These are phyloP conservation scores for Neospora caninum DNA, from an alignment of 169 alveolate species.

Conservation along the genomic window DNA sequence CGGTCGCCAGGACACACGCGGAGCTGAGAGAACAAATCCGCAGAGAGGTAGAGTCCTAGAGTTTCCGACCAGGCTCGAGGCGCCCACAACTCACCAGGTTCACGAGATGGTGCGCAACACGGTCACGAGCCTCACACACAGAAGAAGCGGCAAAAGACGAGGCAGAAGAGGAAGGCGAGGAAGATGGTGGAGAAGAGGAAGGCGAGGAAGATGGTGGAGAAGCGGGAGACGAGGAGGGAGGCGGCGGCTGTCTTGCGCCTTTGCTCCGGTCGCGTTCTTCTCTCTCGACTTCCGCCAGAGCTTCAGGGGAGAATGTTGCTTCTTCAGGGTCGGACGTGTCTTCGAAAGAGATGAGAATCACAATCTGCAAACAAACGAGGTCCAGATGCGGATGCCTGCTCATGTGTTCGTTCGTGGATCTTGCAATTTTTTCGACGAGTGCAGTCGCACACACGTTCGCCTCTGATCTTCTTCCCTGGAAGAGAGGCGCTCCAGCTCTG, in stretches of 20 bases:
- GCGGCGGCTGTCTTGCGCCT: not conserved
- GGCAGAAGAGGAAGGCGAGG: not conserved
- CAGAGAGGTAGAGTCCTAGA: too few relatives aligned
- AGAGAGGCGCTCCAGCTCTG: too few relatives aligned
- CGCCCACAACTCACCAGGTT: not conserved
- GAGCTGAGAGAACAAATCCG: too few relatives aligned
- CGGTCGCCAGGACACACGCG: too few relatives aligned
- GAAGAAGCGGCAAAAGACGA: not conserved
- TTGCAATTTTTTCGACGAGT: too few relatives aligned
- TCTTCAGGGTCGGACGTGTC: not conserved
- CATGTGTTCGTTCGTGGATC: too few relatives aligned
- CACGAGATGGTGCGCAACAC: not conserved
- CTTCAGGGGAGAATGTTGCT: not conserved
- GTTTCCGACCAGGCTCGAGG: not conserved
- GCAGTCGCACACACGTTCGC: too few relatives aligned
- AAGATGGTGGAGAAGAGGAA: not conserved
- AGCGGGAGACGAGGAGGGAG: not conserved
- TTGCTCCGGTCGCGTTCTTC: not conserved
- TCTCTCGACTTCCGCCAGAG: not conserved
- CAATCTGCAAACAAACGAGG: not conserved
- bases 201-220: not conserved
- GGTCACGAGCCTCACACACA: not conserved
- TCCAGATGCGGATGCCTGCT: too few relatives aligned
- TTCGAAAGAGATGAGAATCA: not conserved
- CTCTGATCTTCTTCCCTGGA: too few relatives aligned